Conservation (phyloP, 129 eudicot species). For the Arctium lappa region DNA sequence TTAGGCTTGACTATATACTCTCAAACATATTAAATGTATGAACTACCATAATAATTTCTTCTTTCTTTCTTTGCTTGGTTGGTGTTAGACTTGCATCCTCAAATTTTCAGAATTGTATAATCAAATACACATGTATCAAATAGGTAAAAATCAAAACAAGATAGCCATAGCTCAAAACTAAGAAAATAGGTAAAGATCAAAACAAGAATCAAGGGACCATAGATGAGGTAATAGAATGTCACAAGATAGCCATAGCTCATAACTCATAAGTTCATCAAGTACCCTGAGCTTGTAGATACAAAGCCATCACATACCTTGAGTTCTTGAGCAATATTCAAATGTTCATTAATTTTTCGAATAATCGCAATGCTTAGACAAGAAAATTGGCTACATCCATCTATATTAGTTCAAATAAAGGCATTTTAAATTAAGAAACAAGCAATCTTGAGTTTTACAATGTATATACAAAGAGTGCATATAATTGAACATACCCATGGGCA, state of each 20-base stretch:
- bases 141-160: too few species aligned
- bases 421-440: not conserved
- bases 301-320: not conserved
- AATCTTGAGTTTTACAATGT: not conserved
- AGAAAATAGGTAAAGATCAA: too few species aligned
- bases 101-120: not conserved
- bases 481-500: constrained; percentile 55
- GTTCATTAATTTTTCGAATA: not conserved
- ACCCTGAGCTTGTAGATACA: not conserved
- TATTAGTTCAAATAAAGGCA: not conserved
- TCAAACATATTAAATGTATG: not conserved
- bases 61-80: not conserved
- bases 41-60: not conserved
- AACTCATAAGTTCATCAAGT: too few species aligned
- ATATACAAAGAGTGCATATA: not conserved
- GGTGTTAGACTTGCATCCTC: not conserved
- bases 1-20: not conserved
- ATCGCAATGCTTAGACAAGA: not conserved
- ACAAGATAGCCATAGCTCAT: too few species aligned
- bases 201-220: too few species aligned
- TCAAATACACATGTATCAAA: not conserved
- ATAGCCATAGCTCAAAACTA: too few species aligned
- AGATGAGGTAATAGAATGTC: too few species aligned
- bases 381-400: not conserved
- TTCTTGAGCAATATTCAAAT: not conserved